These are phyloP conservation scores for Exidia glandulosa DNA, from an alignment of 768 basidiomycete species.

Conservation along the genomic window DNA sequence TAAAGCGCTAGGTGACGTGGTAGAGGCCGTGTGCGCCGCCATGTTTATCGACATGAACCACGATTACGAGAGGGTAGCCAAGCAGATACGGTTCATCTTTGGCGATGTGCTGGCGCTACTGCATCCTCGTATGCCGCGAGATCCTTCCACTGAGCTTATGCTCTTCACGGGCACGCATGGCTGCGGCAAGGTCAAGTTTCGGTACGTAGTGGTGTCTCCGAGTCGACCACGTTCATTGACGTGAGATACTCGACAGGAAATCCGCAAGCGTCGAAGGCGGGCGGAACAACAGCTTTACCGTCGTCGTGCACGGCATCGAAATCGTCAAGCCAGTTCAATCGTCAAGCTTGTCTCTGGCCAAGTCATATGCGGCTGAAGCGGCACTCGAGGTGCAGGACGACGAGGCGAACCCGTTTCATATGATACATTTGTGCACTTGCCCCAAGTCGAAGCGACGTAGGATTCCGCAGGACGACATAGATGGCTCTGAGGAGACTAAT, in stretches of 20 bases:
- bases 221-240: background rate
- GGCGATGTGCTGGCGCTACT: slow-evolving; percentile 52
- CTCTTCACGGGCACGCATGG: slow-evolving; percentile 52
- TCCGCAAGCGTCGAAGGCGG: slow-evolving; percentile 47
- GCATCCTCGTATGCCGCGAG: slow-evolving; percentile 45
- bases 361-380: background rate
- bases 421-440: background rate
- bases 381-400: background rate
- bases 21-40: slow-evolving; percentile 79
- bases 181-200: slow-evolving; percentile 40
- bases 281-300: slow-evolving; percentile 44
- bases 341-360: background rate
- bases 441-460: background rate
- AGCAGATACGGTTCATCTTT: slow-evolving; percentile 53
- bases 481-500: background rate
- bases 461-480: background rate
- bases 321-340: background rate
- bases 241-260: slow-evolving; percentile 20
- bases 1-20: slow-evolving; percentile 72
- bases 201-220: slow-evolving; percentile 22
- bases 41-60: slow-evolving; percentile 72
- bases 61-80: slow-evolving; percentile 55
- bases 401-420: background rate
- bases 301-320: background rate
- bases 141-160: slow-evolving; percentile 65